phyloP scores from a whole-genome alignment of 768 basidiomycete genomes.

The Auricularia sp. region DNA sequence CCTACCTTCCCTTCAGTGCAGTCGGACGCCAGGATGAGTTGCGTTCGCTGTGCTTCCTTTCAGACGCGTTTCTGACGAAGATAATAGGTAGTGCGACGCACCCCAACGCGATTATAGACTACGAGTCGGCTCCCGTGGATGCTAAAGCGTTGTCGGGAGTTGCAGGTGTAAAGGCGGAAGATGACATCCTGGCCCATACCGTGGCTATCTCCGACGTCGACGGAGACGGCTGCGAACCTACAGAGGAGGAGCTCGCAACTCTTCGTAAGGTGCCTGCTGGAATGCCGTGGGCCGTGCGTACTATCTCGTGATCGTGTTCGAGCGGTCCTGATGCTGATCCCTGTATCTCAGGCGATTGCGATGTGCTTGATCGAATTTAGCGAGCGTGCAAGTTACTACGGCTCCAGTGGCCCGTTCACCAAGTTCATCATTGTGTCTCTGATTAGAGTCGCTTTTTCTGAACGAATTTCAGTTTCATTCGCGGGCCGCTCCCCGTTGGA shows the following conservation, averaged over 20 bases:
- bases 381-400: conserved; percentile 19
- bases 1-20: too few species aligned
- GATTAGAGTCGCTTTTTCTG: neutral
- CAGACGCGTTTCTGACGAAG: neutral
- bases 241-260: conserved; percentile 13
- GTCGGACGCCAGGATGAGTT: neutral
- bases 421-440: neutral
- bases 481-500: conserved; percentile 16
- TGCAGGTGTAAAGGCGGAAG: neutral
- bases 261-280: conserved; percentile 14
- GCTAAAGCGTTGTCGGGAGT: neutral
- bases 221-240: neutral
- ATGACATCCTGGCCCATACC: neutral
- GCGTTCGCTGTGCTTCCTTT: neutral
- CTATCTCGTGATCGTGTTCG: neutral
- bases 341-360: conserved; percentile 10
- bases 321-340: neutral
- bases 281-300: conserved; percentile 13
- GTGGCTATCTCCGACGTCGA: neutral
- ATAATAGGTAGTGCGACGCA: neutral
- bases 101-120: neutral
- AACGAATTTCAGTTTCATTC: conserved; percentile 14
- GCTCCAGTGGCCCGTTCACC: conserved; percentile 10
- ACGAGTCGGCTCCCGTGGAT: neutral
- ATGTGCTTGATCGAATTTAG: conserved; percentile 25